These are phyloP conservation scores for Scopulariopsis brevicaulis DNA, from an alignment of 2,329 filamentous ascomycete species.

Conservation along the genomic window DNA sequence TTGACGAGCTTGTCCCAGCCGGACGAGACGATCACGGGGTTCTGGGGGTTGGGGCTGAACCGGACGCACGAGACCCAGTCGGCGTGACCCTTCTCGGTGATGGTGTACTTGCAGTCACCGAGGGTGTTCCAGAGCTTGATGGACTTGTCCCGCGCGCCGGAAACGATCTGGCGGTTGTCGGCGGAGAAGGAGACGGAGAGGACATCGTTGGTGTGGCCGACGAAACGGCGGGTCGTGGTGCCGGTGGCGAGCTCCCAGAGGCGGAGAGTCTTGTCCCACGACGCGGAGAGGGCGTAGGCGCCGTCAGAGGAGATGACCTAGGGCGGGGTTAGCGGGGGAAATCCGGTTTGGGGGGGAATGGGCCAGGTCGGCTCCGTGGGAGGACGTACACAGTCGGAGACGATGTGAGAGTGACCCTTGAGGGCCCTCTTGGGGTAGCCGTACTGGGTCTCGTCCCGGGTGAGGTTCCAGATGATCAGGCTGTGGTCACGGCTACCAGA, in stretches of 20 bases:
- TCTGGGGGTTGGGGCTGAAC: constrained; percentile 99
- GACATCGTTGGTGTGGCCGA: constrained; percentile 98
- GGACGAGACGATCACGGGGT: constrained; percentile 97
- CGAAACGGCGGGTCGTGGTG: constrained; percentile 94
- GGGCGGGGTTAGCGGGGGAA: constrained; percentile 10
- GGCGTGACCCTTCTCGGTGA: constrained; percentile 99
- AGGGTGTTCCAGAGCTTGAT: constrained; percentile 99
- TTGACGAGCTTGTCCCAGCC: constrained; percentile 99
- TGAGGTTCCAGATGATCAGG: constrained; percentile 99
- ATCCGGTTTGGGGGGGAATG: background rate
- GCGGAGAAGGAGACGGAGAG: constrained; percentile 99
- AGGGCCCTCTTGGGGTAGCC: constrained; percentile 99
- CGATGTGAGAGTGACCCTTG: constrained; percentile 98
- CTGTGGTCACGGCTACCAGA: constrained; percentile 97
- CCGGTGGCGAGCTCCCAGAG: constrained; percentile 98
- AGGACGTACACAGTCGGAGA: constrained; percentile 94
- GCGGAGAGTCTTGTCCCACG: constrained; percentile 99
- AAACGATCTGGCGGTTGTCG: constrained; percentile 99
- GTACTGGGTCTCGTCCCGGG: constrained; percentile 95
- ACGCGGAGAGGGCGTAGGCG: constrained; percentile 96
- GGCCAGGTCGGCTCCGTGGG: background rate
- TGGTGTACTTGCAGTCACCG: constrained; percentile 99
- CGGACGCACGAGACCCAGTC: constrained; percentile 99
- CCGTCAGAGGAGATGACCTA: constrained; percentile 99
- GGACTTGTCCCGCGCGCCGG: constrained; percentile 91